These are phyloP conservation scores for Daldinia grandis DNA, from an alignment of 495 filamentous ascomycete genomes.

Conservation along the genomic window DNA sequence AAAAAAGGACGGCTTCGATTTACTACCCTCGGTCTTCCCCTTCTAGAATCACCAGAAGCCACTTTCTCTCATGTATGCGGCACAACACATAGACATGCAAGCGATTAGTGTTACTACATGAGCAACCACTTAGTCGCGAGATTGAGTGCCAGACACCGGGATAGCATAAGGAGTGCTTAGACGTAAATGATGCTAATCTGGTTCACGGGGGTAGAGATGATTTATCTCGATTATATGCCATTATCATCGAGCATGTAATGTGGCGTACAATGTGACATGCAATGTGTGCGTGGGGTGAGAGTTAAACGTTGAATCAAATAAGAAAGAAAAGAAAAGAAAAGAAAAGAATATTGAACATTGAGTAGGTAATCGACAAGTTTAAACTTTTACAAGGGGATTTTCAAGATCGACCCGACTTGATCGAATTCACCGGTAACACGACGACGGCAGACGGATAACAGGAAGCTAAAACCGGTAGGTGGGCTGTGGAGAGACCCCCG, in stretches of 20 bases:
- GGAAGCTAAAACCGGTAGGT: constrained; percentile 32
- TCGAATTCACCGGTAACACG: constrained; percentile 9
- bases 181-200: constrained; percentile 2
- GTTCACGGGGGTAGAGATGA: neutral
- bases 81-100: constrained; percentile 16
- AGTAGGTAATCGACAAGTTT: neutral
- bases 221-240: neutral
- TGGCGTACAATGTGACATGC: too few species aligned
- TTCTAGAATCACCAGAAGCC: constrained; percentile 27
- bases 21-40: neutral
- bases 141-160: constrained; percentile 7
- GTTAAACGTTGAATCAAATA: too few species aligned
- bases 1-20: neutral
- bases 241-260: neutral
- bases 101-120: neutral
- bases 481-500: constrained; percentile 16
- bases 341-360: too few species aligned
- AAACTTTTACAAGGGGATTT: constrained; percentile 5
- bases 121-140: neutral
- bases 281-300: too few species aligned
- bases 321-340: too few species aligned
- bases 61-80: constrained; percentile 6
- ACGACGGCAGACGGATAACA: constrained; percentile 11
- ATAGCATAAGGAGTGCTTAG: neutral
- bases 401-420: constrained; percentile 5